Evolutionary conservation across 495 filamentous ascomycete species (phyloP).

Genomic region (Oleoguttula mirabilis): DNA sequence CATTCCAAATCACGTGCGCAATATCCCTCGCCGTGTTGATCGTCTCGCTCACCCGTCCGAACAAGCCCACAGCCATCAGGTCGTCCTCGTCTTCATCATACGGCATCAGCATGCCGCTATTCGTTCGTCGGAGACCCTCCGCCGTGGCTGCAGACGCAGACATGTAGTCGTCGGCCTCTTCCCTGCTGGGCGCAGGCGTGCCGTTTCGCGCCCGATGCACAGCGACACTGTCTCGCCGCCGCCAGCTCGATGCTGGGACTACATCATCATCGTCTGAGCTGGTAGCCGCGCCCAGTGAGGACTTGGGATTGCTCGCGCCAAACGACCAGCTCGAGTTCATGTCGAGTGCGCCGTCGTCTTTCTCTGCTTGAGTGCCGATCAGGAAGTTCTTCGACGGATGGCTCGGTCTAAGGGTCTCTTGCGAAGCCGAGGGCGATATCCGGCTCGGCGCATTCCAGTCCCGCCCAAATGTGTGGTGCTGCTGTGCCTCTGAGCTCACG

Average conservation of each 20-base stretch:
- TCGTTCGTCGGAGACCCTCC: slow-evolving; percentile 50
- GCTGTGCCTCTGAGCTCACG: slow-evolving; percentile 27
- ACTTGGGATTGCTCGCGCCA: slow-evolving; percentile 16
- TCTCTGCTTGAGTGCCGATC: slow-evolving; percentile 45
- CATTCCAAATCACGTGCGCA: slow-evolving; percentile 50
- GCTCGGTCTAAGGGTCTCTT: slow-evolving; percentile 63
- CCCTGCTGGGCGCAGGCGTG: slow-evolving; percentile 1
- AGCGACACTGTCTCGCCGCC: slow-evolving; percentile 1
- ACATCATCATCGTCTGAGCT: not conserved
- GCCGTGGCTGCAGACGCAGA: not conserved
- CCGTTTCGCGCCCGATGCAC: not conserved
- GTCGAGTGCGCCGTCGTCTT: slow-evolving; percentile 39
- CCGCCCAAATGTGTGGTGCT: slow-evolving; percentile 26
- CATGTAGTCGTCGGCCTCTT: not conserved
- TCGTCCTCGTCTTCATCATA: slow-evolving; percentile 62
- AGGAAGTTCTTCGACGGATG: slow-evolving; percentile 60
- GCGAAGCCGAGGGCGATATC: slow-evolving; percentile 57
- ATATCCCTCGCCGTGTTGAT: slow-evolving; percentile 96
- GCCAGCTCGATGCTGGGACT: not conserved
- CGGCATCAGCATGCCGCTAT: slow-evolving; percentile 79
- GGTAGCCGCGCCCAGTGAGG: slow-evolving; percentile 10
- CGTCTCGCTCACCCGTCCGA: slow-evolving; percentile 79
- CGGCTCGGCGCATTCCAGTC: slow-evolving; percentile 34
- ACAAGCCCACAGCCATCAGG: slow-evolving; percentile 44
- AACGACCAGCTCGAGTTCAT: slow-evolving; percentile 16